phyloP scores from a whole-genome alignment of 495 filamentous ascomycete species.

The Emericellopsis terricola region DNA sequence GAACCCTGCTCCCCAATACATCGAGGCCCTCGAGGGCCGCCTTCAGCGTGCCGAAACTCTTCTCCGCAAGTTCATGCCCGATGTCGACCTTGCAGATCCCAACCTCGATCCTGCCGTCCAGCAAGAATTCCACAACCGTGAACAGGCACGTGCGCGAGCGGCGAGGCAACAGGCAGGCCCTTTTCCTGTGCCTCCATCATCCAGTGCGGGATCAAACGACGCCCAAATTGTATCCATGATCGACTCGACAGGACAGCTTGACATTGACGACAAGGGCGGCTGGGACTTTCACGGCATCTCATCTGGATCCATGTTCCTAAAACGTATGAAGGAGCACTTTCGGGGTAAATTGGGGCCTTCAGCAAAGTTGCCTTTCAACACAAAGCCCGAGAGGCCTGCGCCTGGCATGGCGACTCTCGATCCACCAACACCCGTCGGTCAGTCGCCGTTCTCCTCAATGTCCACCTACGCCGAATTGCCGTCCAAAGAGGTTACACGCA shows the following conservation, averaged over 20 bases:
- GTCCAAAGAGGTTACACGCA: constrained; percentile 41
- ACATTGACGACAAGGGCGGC: constrained; percentile 78
- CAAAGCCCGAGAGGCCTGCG: constrained; percentile 16
- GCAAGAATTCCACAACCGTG: constrained; percentile 33
- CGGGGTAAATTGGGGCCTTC: constrained; percentile 39
- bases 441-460: constrained; percentile 32
- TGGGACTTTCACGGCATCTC: constrained; percentile 94
- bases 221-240: constrained; percentile 89
- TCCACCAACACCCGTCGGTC: constrained; percentile 46
- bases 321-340: constrained; percentile 71
- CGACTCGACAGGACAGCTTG: constrained; percentile 69
- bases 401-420: constrained; percentile 33
- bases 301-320: constrained; percentile 74
- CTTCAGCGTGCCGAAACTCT: constrained; percentile 72
- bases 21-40: constrained; percentile 75
- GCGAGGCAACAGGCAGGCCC: constrained; percentile 7
- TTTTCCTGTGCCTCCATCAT: constrained; percentile 2
- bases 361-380: constrained; percentile 27
- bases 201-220: constrained; percentile 32
- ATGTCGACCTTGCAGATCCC: constrained; percentile 71
- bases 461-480: constrained; percentile 54
- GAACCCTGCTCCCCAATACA: constrained; percentile 88
- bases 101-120: constrained; percentile 52
- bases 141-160: constrained; percentile 19
- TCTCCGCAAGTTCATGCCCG: constrained; percentile 61